Base-by-base conservation (phyloP, 2,329 filamentous ascomycete species). In the Thelonectria blattea region DNA sequence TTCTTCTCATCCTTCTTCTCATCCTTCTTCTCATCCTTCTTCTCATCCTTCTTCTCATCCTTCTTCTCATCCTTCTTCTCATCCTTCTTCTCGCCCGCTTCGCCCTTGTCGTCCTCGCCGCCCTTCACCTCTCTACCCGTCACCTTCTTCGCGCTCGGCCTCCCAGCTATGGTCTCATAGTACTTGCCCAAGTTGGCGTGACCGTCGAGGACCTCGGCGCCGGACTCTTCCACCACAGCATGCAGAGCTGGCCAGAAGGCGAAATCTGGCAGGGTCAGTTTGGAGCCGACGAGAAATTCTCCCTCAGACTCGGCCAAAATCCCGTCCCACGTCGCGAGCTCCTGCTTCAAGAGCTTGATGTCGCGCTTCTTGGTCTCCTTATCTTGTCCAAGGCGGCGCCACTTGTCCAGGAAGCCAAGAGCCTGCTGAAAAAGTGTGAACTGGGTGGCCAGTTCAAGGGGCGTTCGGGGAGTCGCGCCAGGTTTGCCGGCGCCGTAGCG, bases 211-310 rank as follows among this genome's bases (percentile, higher is more conserved):
- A 65, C 65, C 2, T 71, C 73, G 4, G 68, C 43, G 1, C 74
- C 77, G 56, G 71, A 71, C 18, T 74, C 72, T 14, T 72, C 62
- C 9, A 78, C 70, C 18, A 86, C 75, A 32, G 77, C 76, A 58
- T 85, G 73, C 60, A 88, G 65, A 14, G 85, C 76, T 1, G 86
- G 85, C 82, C 83, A 87, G 3, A 87, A 69, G 0, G 83, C 83
- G 68, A 81, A 88, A 70, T 88, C 86, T 0, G 81, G 80, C 2
- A 87, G 68, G 2, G 77, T 75, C 0, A 80, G 66, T 0, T 59
- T 63, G 3, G 69, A 58, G 1, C 81, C 83, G 0, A 81, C 80
- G 18, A 86, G 78, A 67, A 80, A 85, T 12, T 76, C 75, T 2
- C 39, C 55, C 7, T 78, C 76, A 6, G 49, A 14, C 20, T 67